Evolutionary conservation across 2,329 filamentous ascomycete species (phyloP).

Genomic region (Gliomastix tumulicola): DNA sequence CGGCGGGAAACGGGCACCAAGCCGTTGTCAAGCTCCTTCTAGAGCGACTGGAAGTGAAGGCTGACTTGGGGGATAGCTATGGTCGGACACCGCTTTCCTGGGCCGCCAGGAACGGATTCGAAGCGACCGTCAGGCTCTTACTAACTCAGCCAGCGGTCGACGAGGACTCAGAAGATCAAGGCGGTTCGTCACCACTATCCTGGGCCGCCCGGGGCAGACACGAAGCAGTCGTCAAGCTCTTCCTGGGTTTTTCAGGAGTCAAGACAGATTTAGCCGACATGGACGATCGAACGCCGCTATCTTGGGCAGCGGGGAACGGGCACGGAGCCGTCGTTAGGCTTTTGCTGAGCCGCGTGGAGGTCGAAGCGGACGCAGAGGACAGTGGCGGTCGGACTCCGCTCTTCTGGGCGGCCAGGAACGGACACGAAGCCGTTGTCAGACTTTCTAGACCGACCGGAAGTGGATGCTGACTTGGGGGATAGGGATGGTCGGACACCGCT

Average conservation of each 20-base stretch:
- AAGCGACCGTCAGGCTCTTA: not conserved
- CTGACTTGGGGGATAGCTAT: not conserved
- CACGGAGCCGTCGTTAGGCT: not conserved
- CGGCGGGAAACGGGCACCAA: no score
- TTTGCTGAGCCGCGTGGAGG: no score
- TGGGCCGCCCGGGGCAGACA: not conserved
- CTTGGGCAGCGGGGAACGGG: not conserved
- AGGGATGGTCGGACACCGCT: no score
- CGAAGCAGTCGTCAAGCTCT: not conserved
- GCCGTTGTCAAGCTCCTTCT: no score
- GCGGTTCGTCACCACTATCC: not conserved
- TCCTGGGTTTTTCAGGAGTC: not conserved
- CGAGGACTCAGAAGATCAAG: not conserved
- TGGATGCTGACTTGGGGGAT: no score
- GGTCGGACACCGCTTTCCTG: not conserved
- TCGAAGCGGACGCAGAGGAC: no score
- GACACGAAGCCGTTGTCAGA: no score
- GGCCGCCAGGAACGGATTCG: not conserved
- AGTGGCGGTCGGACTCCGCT: no score
- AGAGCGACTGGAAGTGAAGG: no score
- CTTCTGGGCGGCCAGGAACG: no score
- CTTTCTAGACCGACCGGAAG: no score
- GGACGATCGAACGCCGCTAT: not conserved
- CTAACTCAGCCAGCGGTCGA: not conserved
- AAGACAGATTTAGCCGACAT: not conserved